Conservation (phyloP, 371 early-diverging fungal species). For the Conidiobolus incongruus region DNA sequence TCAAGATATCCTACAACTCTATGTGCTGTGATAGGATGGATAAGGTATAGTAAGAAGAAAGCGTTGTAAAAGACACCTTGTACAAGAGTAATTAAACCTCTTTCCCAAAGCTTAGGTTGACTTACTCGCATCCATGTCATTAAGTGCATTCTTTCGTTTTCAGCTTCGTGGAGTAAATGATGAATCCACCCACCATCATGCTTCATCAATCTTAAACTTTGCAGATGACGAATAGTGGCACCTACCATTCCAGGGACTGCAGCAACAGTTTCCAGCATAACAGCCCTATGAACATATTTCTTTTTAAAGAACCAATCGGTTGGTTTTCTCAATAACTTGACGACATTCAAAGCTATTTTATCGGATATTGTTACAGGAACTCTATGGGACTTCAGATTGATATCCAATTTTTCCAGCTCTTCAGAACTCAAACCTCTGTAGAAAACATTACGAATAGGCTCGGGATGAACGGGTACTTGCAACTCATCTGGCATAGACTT, state of each 20-base stretch:
- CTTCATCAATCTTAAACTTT: constrained; percentile 53
- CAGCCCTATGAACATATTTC: constrained; percentile 59
- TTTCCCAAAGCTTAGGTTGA: constrained; percentile 34
- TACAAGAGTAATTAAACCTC: constrained; percentile 34
- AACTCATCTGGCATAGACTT: background rate
- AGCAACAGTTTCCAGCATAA: constrained; percentile 19
- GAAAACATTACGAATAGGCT: constrained; percentile 48
- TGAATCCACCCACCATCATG: constrained; percentile 79
- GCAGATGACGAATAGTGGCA: constrained; percentile 64
- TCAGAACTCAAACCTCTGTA: constrained; percentile 21
- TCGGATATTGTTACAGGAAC: constrained; percentile 31
- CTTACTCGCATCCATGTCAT: constrained; percentile 68
- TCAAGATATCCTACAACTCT: constrained; percentile 51
- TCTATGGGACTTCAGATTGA: constrained; percentile 32
- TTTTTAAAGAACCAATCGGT: constrained; percentile 58
- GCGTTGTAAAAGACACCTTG: constrained; percentile 85
- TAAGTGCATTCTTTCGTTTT: constrained; percentile 68
- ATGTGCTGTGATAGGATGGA: constrained; percentile 68
- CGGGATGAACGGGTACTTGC: constrained; percentile 13
- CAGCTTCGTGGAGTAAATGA: constrained; percentile 75
- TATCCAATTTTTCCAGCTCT: constrained; percentile 34
- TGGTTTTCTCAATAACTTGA: constrained; percentile 39
- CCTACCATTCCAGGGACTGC: constrained; percentile 82
- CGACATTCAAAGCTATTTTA: constrained; percentile 33
- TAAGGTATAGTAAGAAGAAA: constrained; percentile 64